A percentile compares a stretch with the other conserved stretches of the same genome.
Conservation (phyloP, 805 yeast genomes). For the Cyberlindnera xylosilytica region DNA sequence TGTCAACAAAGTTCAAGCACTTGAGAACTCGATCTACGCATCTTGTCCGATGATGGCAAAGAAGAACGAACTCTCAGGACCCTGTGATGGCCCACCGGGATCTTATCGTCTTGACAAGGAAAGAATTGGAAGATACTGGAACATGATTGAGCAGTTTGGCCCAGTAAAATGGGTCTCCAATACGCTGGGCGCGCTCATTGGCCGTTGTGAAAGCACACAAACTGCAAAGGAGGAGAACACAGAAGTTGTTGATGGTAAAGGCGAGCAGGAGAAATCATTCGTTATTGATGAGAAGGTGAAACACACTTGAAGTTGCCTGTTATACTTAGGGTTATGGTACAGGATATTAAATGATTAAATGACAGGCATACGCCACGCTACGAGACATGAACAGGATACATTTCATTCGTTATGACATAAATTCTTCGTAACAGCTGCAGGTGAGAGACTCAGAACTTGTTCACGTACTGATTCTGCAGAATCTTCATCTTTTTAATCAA, state of each 20-base stretch:
- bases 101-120: conserved; percentile 7
- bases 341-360: not conserved
- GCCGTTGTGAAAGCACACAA: not conserved
- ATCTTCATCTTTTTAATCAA: not conserved
- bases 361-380: too few relatives aligned
- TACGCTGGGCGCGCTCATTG: not conserved
- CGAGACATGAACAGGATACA: not conserved
- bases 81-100: not conserved
- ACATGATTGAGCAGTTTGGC: conserved; percentile 14
- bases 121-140: conserved; percentile 13
- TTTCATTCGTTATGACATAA: not conserved
- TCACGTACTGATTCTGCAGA: conserved; percentile 4
- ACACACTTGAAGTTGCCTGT: conserved; percentile 1
- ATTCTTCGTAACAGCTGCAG: not conserved
- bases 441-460: not conserved
- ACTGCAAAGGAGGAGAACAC: not conserved
- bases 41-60: conserved; percentile 3
- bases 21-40: conserved; percentile 28
- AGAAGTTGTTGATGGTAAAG: too few relatives aligned
- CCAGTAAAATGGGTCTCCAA: conserved; percentile 9
- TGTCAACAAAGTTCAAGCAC: conserved; percentile 32
- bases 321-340: not conserved
- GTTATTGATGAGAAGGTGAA: conserved; percentile 7
- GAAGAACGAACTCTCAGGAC: not conserved
- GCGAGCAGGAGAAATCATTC: not conserved